Evolutionary conservation across 2,329 filamentous ascomycete species (phyloP), one percentile per base, ranked within the genome.

Genomic region (Dothistroma pini): DNA sequence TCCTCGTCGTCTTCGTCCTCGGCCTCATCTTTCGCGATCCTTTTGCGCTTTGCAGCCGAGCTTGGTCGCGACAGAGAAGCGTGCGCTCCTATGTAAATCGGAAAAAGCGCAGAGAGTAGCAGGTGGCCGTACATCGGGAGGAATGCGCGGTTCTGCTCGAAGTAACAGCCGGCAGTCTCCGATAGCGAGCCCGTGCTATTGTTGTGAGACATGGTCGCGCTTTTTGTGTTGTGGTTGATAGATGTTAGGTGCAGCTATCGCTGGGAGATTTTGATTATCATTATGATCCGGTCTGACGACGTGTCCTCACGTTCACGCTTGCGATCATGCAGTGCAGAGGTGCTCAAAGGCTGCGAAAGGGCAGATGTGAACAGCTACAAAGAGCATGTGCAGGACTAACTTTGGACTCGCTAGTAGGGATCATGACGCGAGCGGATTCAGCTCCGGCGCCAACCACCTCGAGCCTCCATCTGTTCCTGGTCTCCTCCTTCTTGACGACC

Each of bases 21-120:
- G n/a, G 10, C 53, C 31, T 21, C 22, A 22, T 47, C 44, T 29
- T 44, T n/a, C 1, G 56, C 31, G 16, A 35, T 54, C 34, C 65
- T 64, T 58, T 78, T 31, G n/a, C 86, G 83, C 69, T 83, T 83
- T 11, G 82, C 87, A 0, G 93, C 93, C 0, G 93, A 96, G 0
- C 89, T 86, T 0, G 93, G 93, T 19, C 91, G 85, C 14, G 89
- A 87, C 21, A 97, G 83, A 0, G 93, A 89, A n/a, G 89, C 90
- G 75, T 96, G 90, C 9, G 92, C 86, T 53, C 90, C 90, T 5
- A 91, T 82, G 76, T 90, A 95, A 71, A 97, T 96, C 57, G 92
- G 90, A 64, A 89, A 86, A 16, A 96, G 76, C 14, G 92, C 88
- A 31, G 90, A 88, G 62, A 87, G 71, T 57, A 89, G 77, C 12